Evolutionary conservation across 2,329 filamentous ascomycete species (phyloP).

Genomic region (Aspergillus jensenii): DNA sequence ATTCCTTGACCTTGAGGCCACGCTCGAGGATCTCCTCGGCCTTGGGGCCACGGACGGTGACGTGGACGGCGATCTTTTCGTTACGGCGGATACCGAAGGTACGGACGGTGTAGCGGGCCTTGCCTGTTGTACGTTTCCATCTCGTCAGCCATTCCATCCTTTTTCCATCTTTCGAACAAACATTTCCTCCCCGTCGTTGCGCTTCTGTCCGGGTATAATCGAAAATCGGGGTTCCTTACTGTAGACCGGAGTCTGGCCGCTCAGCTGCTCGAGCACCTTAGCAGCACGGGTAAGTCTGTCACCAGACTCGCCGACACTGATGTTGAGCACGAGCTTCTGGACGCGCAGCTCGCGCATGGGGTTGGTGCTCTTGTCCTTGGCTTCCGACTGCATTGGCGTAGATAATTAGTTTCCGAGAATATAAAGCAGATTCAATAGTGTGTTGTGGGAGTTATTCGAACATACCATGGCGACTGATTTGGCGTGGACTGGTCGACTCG

Average conservation of each 20-base stretch:
- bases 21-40: slow-evolving; percentile 99
- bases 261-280: slow-evolving; percentile 99
- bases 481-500: slow-evolving; percentile 40
- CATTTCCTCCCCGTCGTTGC: background rate
- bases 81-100: slow-evolving; percentile 99
- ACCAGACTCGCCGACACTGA: slow-evolving; percentile 99
- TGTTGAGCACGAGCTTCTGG: slow-evolving; percentile 99
- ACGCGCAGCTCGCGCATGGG: slow-evolving; percentile 99
- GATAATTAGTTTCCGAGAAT: slow-evolving; percentile 4
- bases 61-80: slow-evolving; percentile 99
- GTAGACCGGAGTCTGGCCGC: slow-evolving; percentile 99
- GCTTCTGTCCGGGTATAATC: slow-evolving; percentile 4
- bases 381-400: slow-evolving; percentile 60
- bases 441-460: slow-evolving; percentile 16
- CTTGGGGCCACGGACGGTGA: slow-evolving; percentile 98
- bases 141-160: slow-evolving; percentile 17
- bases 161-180: background rate
- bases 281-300: slow-evolving; percentile 99
- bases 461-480: slow-evolving; percentile 52
- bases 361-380: slow-evolving; percentile 79
- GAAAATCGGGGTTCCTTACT: slow-evolving; percentile 59
- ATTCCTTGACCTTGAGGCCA: slow-evolving; percentile 99
- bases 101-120: slow-evolving; percentile 99
- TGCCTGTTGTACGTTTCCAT: slow-evolving; percentile 60
- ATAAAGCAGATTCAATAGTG: slow-evolving; percentile 1